Base-by-base conservation (phyloP, 305 asterid genomes). In the Fraxinus baroniana region DNA sequence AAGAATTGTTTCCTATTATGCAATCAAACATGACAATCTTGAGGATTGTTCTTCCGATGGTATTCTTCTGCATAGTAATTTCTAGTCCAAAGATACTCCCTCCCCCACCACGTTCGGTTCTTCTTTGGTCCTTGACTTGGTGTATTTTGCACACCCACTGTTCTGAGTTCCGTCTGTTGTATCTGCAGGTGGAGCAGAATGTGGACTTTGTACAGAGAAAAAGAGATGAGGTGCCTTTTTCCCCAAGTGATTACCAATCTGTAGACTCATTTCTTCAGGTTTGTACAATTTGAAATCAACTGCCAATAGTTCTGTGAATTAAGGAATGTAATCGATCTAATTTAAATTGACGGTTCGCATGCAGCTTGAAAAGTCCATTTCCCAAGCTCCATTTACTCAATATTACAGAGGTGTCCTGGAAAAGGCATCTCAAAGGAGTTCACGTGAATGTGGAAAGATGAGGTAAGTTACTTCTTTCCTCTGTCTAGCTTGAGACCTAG, bases 221-320 rank as follows among this genome's bases (percentile, higher is more conserved):
- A 90, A 94, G 98, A 91, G 96, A 91, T 1, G 99, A 94, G 72
- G 94, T 90, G 39, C 78, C 97, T 78, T 93, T 91, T 88, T 97
- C 98, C 55, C 99, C 99, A 7, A 90, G 88, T 57, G 97, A 94
- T 83, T 97, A 93, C 80, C 91, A 91, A 86, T 90, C 93, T 2
- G 98, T 80, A 49, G 97, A 94, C 81, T 85, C 90, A 44, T 96
- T 96, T 90, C 95, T 96, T 84, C 98, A 91, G 98, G 98, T 94
- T 81, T 57, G 79, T 78, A 46, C 74, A 81, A 26, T 70, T 77
- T 77, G 70, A 80, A 79, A 76, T 77, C 71, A 15, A n/a, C 78
- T 39, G 33, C 33, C 82, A 73, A 33, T 68, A 52, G 68, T 79
- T 79, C 39, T 60, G 36, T 30, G 15, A 41, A 74, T 18, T 17